These are phyloP conservation scores for Santalum album DNA, from an alignment of 164 flowering plant species.

Conservation along the genomic window DNA sequence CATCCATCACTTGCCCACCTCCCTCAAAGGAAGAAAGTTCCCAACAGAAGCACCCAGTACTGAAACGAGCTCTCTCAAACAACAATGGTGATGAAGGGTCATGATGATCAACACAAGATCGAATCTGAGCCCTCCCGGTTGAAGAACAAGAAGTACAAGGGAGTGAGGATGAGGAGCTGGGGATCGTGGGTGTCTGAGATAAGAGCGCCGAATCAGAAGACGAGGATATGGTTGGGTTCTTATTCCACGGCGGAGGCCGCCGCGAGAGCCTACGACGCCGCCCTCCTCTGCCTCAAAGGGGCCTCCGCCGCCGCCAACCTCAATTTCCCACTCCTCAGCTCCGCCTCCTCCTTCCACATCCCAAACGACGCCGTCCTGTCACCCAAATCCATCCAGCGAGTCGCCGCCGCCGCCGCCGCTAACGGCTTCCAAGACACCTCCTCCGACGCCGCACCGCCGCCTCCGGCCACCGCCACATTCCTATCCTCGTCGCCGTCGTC, in stretches of 20 bases:
- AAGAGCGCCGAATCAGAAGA: conserved; percentile 84
- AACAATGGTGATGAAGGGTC: background rate
- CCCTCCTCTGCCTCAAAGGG: conserved; percentile 84
- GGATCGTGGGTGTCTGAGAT: conserved; percentile 96
- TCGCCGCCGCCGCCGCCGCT: conserved; percentile 76
- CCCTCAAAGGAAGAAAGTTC: no score
- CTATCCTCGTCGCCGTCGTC: conserved; percentile 17
- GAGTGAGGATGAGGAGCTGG: conserved; percentile 98
- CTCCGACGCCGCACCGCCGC: conserved; percentile 9
- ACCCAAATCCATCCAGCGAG: conserved; percentile 76
- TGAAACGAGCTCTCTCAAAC: no score
- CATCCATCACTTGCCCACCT: no score
- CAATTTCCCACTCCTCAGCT: conserved; percentile 48
- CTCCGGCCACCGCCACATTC: conserved; percentile 7
- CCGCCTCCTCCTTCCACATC: conserved; percentile 13
- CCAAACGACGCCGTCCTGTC: conserved; percentile 35
- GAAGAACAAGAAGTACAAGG: conserved; percentile 66
- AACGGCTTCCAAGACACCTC: conserved; percentile 2
- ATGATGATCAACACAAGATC: conserved; percentile 20
- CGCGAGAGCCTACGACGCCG: conserved; percentile 96
- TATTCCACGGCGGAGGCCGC: conserved; percentile 91
- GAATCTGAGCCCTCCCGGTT: conserved; percentile 15
- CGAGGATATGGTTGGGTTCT: conserved; percentile 93
- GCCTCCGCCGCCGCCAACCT: conserved; percentile 72
- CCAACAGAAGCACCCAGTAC: no score